Evolutionary conservation across 2,329 filamentous ascomycete species (phyloP).

Genomic region (Cercospora sojina): DNA sequence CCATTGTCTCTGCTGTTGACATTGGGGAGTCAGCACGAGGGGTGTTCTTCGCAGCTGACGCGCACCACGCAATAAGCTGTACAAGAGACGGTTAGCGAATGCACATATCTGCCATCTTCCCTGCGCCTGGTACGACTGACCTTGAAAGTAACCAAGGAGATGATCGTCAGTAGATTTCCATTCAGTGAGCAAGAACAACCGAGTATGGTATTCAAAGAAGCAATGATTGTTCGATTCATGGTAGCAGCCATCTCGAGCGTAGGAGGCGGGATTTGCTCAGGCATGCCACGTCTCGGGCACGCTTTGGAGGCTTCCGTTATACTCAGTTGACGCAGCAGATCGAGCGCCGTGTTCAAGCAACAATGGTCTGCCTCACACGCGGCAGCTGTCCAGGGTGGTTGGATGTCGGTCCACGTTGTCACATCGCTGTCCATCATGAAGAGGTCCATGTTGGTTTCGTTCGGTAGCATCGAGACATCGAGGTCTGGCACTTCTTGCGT

Average conservation of each 20-base stretch:
- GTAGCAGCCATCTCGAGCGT: slow-evolving; percentile 11
- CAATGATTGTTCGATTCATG: slow-evolving; percentile 3
- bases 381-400: background rate
- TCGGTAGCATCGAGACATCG: background rate
- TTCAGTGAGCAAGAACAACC: slow-evolving; percentile 7
- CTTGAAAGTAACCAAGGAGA: slow-evolving; percentile 8
- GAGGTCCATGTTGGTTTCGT: slow-evolving; percentile 1
- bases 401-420: background rate
- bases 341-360: slow-evolving; percentile 8
- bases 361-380: slow-evolving; percentile 3
- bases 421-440: slow-evolving; percentile 9
- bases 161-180: slow-evolving; percentile 10
- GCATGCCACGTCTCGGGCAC: slow-evolving; percentile 5
- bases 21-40: slow-evolving; percentile 7
- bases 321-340: slow-evolving; percentile 1
- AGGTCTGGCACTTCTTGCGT: slow-evolving; percentile 1
- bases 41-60: slow-evolving; percentile 6
- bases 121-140: background rate
- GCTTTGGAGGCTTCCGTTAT: slow-evolving; percentile 5
- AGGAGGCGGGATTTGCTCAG: slow-evolving; percentile 5
- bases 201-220: slow-evolving; percentile 2
- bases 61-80: slow-evolving; percentile 12
- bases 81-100: background rate
- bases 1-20: background rate
- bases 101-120: background rate